These are phyloP conservation scores for Poteriospumella lacustris DNA, from an alignment of 108 stramenopile species.

Conservation along the genomic window DNA sequence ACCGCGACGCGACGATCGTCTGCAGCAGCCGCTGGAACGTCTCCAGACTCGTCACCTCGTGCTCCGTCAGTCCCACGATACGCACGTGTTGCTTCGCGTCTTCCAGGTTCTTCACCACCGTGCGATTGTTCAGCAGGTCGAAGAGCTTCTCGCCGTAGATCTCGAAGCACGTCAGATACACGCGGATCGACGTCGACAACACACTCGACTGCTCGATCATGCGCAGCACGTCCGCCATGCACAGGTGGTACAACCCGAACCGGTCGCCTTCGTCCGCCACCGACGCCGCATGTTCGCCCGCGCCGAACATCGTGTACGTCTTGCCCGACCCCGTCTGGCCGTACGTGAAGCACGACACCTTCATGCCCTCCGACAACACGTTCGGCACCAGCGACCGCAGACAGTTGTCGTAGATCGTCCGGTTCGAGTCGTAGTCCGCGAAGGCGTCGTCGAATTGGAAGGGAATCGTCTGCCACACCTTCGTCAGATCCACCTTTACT, in stretches of 20 bases:
- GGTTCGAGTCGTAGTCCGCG: slow-evolving; percentile 55
- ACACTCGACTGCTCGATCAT: slow-evolving; percentile 40
- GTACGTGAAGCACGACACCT: slow-evolving; percentile 57
- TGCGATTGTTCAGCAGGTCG: slow-evolving; percentile 19
- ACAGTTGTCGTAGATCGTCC: slow-evolving; percentile 49
- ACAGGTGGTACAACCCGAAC: slow-evolving; percentile 31
- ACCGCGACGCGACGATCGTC: neutral
- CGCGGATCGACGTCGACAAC: slow-evolving; percentile 38
- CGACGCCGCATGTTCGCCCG: slow-evolving; percentile 22
- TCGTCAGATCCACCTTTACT: slow-evolving; percentile 63
- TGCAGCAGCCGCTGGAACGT: neutral
- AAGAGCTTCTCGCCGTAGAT: slow-evolving; percentile 26
- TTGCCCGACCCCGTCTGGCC: slow-evolving; percentile 63
- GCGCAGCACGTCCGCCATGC: slow-evolving; percentile 38
- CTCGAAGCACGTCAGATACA: slow-evolving; percentile 9
- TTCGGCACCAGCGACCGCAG: slow-evolving; percentile 51
- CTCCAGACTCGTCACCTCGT: neutral
- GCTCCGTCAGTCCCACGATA: neutral
- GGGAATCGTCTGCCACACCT: slow-evolving; percentile 50
- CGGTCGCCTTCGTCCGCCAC: slow-evolving; percentile 51
- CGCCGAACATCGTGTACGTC: slow-evolving; percentile 50
- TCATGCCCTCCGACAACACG: slow-evolving; percentile 39
- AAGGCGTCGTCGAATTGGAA: slow-evolving; percentile 56
- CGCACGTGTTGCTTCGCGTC: slow-evolving; percentile 28
- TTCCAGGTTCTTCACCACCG: neutral